phyloP scores from a whole-genome alignment of 176 grass and related monocot species.

The Bothriochloa decipiens region DNA sequence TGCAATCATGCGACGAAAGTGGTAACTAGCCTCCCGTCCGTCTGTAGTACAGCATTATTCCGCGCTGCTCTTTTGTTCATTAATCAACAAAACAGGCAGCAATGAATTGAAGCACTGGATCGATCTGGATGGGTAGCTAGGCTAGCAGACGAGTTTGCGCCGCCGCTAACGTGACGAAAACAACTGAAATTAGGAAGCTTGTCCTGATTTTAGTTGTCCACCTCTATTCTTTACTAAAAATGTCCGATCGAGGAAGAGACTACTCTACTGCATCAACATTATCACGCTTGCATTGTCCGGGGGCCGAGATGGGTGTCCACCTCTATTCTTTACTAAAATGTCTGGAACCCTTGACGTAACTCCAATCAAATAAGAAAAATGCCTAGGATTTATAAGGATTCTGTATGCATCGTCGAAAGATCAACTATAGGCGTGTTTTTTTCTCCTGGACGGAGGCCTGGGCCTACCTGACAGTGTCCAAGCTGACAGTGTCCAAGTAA shows the following conservation, averaged over 20 bases:
- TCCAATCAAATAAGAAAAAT: too few relatives aligned
- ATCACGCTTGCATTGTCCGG: background rate
- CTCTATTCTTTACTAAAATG: background rate
- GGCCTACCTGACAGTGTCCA: too few relatives aligned
- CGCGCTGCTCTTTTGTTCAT: background rate
- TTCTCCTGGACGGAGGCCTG: too few relatives aligned
- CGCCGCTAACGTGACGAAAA: background rate
- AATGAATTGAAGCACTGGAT: background rate
- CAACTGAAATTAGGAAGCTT: background rate
- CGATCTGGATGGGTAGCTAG: too few relatives aligned
- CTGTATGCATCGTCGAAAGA: too few relatives aligned
- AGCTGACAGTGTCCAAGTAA: too few relatives aligned
- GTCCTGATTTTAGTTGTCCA: background rate
- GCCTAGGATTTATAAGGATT: too few relatives aligned
- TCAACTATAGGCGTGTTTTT: too few relatives aligned
- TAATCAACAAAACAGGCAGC: background rate
- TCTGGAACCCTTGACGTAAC: too few relatives aligned
- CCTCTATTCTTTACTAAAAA: background rate
- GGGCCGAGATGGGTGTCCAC: background rate
- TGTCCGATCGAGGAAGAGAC: background rate
- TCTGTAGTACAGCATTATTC: too few relatives aligned
- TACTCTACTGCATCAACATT: background rate
- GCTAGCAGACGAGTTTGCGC: background rate
- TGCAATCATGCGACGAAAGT: constrained; percentile 13
- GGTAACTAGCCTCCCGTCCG: background rate